A percentile compares a stretch with the other conserved stretches of the same genome.
These are phyloP conservation scores for Salvia miltiorrhiza DNA, from an alignment of 257 asterid genomes.

Conservation along the genomic window DNA sequence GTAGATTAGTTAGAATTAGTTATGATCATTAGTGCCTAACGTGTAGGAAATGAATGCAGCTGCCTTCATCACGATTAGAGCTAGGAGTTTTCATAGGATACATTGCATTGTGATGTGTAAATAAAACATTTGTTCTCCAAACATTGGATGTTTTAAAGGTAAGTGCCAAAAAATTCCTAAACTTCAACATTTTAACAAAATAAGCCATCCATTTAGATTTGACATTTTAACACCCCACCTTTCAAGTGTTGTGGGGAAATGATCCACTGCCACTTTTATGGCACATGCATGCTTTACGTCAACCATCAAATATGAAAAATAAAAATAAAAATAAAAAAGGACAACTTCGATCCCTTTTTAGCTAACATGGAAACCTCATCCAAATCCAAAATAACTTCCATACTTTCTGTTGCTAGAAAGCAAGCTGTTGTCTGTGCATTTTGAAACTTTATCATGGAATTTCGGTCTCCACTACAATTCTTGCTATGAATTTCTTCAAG, in stretches of 20 bases:
- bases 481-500: neutral
- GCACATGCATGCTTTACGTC: neutral
- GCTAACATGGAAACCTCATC: neutral
- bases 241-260: neutral
- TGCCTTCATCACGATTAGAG: neutral
- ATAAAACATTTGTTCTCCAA: neutral
- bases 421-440: neutral
- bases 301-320: neutral
- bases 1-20: conserved; percentile 7
- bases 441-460: neutral
- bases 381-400: neutral
- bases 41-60: neutral
- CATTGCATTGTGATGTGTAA: neutral
- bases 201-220: neutral
- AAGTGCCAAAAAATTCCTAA: neutral
- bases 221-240: neutral
- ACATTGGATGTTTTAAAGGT: conserved; percentile 1
- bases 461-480: neutral
- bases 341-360: neutral
- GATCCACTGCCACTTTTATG: neutral
- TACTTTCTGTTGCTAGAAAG: neutral
- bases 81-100: conserved; percentile 3
- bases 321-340: neutral
- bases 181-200: neutral
- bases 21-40: neutral